Conservation (phyloP, 306 rosid species). For the Acacia acuminata region DNA sequence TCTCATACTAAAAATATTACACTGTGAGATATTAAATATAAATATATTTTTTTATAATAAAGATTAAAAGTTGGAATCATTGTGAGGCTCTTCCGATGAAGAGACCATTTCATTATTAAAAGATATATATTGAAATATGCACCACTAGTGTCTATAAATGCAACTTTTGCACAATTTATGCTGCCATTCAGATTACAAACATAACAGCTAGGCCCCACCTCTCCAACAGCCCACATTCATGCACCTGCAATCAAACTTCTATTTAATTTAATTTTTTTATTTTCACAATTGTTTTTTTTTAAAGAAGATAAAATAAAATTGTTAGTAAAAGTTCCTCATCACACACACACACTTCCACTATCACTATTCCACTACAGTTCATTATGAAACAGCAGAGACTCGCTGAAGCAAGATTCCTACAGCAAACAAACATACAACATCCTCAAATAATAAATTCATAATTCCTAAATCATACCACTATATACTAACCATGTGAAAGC, state of each 20-base stretch:
- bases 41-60: no score
- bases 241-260: constrained; percentile 19
- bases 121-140: not conserved
- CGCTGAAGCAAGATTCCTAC: constrained; percentile 19
- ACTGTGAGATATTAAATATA: no score
- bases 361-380: constrained; percentile 1
- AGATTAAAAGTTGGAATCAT: no score
- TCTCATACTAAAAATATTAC: no score
- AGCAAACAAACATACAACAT: not conserved
- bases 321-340: not conserved
- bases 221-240: constrained; percentile 31
- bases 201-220: not conserved
- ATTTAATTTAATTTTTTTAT: not conserved
- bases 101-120: not conserved
- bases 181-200: not conserved
- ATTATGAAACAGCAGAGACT: not conserved
- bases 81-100: not conserved
- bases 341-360: not conserved
- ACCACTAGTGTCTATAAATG: not conserved
- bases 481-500: not conserved
- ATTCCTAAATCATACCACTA: not conserved
- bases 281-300: not conserved
- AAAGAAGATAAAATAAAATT: not conserved
- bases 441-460: not conserved
- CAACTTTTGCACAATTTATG: not conserved